Percentiles rank a stretch among this genome's conserved stretches.
phyloP scores from a whole-genome alignment of 164 flowering plant species.

The Nymphaea thermarum region DNA sequence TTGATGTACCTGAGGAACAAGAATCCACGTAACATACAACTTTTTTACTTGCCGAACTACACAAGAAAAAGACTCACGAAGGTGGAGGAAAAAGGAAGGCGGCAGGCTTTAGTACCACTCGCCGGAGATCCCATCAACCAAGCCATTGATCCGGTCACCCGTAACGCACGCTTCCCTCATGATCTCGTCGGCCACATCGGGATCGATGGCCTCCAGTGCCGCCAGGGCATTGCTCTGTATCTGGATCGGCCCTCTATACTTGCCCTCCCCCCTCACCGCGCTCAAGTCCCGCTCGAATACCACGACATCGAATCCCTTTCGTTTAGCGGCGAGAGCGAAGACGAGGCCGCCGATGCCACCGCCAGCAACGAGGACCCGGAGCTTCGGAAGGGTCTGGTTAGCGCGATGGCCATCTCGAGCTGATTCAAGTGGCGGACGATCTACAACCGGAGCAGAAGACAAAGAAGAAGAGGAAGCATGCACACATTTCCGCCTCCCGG shows the following conservation, averaged over 20 bases:
- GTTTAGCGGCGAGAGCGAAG: conserved; percentile 78
- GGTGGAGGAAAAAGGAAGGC: not conserved
- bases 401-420: not conserved
- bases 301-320: conserved; percentile 78
- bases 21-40: not conserved
- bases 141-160: conserved; percentile 86
- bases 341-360: conserved; percentile 98
- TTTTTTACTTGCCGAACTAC: not conserved
- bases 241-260: conserved; percentile 96
- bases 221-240: conserved; percentile 94
- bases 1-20: conserved; percentile 56
- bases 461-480: not conserved
- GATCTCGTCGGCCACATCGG: conserved; percentile 83
- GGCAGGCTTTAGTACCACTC: conserved; percentile 39
- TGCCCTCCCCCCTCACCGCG: conserved; percentile 92
- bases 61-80: not conserved
- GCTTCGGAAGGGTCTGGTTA: conserved; percentile 20
- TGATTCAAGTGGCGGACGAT: not conserved
- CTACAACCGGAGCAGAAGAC: not conserved
- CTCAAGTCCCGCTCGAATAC: conserved; percentile 95
- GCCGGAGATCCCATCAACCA: conserved; percentile 95
- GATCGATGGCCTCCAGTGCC: conserved; percentile 92
- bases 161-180: conserved; percentile 82
- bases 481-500: not conserved
- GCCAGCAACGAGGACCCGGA: conserved; percentile 73